Percentiles rank a stretch among this genome's conserved stretches.
phyloP scores from a whole-genome alignment of 805 yeast genomes.

The Ogataea zsoltii region DNA sequence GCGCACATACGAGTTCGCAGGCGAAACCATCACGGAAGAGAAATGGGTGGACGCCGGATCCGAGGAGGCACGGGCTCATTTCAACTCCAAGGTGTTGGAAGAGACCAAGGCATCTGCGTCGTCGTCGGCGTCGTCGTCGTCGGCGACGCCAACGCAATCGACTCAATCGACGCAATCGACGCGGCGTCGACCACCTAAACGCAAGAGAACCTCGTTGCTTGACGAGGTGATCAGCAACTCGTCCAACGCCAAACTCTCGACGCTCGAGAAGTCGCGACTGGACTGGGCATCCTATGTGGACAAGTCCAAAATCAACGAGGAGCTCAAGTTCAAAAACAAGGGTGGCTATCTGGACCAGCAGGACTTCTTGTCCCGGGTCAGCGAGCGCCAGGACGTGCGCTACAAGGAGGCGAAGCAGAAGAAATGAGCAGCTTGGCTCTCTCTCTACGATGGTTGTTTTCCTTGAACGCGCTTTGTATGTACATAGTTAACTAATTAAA shows the following conservation, averaged over 20 bases:
- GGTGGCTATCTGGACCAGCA: slow-evolving; percentile 91
- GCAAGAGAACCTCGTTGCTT: slow-evolving; percentile 72
- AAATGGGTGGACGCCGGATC: slow-evolving; percentile 75
- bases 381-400: slow-evolving; percentile 53
- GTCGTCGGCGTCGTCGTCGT: background rate
- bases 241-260: slow-evolving; percentile 77
- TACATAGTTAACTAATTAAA: background rate
- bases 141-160: no score
- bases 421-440: no score
- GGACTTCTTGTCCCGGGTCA: slow-evolving; percentile 81
- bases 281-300: slow-evolving; percentile 97
- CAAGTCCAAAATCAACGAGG: slow-evolving; percentile 79
- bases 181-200: slow-evolving; percentile 38
- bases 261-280: slow-evolving; percentile 86
- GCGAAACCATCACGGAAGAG: slow-evolving; percentile 73
- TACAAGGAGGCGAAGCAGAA: slow-evolving; percentile 41
- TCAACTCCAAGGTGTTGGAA: slow-evolving; percentile 47
- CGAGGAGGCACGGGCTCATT: slow-evolving; percentile 84
- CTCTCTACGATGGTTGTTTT: slow-evolving; percentile 9
- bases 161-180: no score
- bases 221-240: slow-evolving; percentile 73
- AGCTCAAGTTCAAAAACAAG: slow-evolving; percentile 75
- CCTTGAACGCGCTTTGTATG: background rate
- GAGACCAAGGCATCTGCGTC: background rate
- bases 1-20: slow-evolving; percentile 86